Evolutionary conservation across 2,329 filamentous ascomycete genomes (phyloP).

Genomic region (Daldinia eschscholtzii): DNA sequence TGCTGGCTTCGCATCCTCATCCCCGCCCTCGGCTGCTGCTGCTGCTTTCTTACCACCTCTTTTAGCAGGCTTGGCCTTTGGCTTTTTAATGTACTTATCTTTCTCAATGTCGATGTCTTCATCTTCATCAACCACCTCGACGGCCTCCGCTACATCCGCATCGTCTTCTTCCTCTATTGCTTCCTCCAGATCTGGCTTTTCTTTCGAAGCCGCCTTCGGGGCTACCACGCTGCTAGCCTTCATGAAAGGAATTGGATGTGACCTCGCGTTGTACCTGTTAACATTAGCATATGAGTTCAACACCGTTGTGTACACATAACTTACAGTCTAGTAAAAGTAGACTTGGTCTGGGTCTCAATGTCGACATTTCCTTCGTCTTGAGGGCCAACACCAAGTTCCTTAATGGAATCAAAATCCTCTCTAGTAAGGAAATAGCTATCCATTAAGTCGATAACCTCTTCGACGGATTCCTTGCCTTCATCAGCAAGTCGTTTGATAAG

Average conservation of each 20-base stretch:
- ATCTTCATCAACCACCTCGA: conserved; percentile 74
- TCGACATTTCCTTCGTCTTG: conserved; percentile 81
- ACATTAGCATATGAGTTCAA: conserved; percentile 32
- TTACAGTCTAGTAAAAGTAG: conserved; percentile 88
- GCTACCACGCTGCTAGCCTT: conserved; percentile 84
- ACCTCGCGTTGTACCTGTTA: conserved; percentile 82
- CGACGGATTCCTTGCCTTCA: conserved; percentile 85
- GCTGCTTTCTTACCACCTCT: conserved; percentile 60
- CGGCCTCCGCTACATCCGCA: conserved; percentile 69
- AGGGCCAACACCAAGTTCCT: conserved; percentile 89
- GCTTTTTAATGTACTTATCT: conserved; percentile 95
- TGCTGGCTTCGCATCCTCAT: conserved; percentile 63
- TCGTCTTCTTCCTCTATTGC: conserved; percentile 93
- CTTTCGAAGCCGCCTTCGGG: conserved; percentile 77
- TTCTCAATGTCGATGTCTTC: conserved; percentile 80
- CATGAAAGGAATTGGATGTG: conserved; percentile 95
- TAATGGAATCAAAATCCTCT: conserved; percentile 93
- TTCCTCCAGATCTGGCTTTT: conserved; percentile 94
- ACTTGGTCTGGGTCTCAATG: conserved; percentile 87
- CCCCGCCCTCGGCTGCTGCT: conserved; percentile 58
- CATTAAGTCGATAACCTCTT: conserved; percentile 92
- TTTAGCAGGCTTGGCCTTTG: conserved; percentile 77
- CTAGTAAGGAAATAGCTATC: conserved; percentile 95
- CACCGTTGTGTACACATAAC: conserved; percentile 54
- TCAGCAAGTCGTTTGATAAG: conserved; percentile 79